Percentiles rank a stretch among this genome's conserved stretches.
Conservation (phyloP, 768 basidiomycete genomes). For the Hypholoma fasciculare region DNA sequence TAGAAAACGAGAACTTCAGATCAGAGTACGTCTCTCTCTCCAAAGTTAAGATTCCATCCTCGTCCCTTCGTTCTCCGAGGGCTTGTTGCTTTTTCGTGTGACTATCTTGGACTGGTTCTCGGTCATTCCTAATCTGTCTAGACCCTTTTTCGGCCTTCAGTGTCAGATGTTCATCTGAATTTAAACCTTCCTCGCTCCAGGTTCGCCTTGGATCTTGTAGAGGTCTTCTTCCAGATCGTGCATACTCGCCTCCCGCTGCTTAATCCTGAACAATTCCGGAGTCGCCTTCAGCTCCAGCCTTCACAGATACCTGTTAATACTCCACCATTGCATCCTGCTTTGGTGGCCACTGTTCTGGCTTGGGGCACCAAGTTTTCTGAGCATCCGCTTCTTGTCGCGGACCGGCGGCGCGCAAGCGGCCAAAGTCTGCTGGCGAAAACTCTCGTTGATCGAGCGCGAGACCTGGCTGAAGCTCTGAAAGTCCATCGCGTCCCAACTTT, state of each 20-base stretch:
- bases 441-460: conserved; percentile 77
- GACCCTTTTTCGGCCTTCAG: conserved; percentile 11
- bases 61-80: conserved; percentile 20
- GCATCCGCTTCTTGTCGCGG: conserved; percentile 78
- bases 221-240: conserved; percentile 93
- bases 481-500: conserved; percentile 77
- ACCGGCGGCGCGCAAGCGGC: conserved; percentile 66
- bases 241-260: conserved; percentile 87
- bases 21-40: conserved; percentile 69
- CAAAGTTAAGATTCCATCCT: conserved; percentile 24
- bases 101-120: conserved; percentile 1
- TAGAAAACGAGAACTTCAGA: conserved; percentile 73
- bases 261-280: conserved; percentile 80
- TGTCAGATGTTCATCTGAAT: conserved; percentile 18
- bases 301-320: conserved; percentile 31
- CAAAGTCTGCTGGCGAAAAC: conserved; percentile 80
- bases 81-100: conserved; percentile 12
- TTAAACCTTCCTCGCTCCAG: conserved; percentile 37
- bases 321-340: conserved; percentile 62
- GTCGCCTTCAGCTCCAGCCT: conserved; percentile 54
- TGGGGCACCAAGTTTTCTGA: conserved; percentile 96
- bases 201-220: conserved; percentile 90
- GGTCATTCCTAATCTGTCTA: conserved; percentile 8
- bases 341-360: conserved; percentile 85
- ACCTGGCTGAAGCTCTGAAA: conserved; percentile 85